Base-by-base conservation (phyloP, 2,329 filamentous ascomycete species). In the Corynespora cassiicola region DNA sequence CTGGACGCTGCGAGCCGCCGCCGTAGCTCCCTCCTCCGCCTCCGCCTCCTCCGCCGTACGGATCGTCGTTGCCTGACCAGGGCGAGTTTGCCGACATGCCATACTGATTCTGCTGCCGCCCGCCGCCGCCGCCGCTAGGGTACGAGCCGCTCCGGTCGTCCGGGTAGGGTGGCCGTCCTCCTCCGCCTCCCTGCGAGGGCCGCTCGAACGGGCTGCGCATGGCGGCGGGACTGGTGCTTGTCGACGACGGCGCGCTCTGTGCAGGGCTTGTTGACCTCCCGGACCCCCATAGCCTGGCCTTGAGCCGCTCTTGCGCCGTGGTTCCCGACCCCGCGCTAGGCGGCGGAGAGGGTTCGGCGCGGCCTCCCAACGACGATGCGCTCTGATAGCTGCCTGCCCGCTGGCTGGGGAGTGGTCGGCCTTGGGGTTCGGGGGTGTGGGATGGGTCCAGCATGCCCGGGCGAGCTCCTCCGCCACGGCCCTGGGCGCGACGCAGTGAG, bases 281-380 rank as follows among this genome's bases (percentile, higher is more conserved):
- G 19, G 81, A 79, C n/a, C 82, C 83, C 77, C 90, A 90, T 29
- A 96, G 72, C 46, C 88, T 76, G 57, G 90, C 88, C 62, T 90
- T 88, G 54, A 96, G 74, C 53, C 88, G 78, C 56, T 95, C 88
- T 71, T 95, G 88, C 33, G 90, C 90, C 14, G 84, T 82, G 21
- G 76, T 76, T 3, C 70, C 74, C 26, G 58, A 68, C 32, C 61
- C 68, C 27, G 55, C 57, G 50, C 62, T 65, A 46, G 74, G 65
- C 58, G 67, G 62, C 45, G 69, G 47, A 42, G 70, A 52, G 44
- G 56, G 39, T 42, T 66, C 59, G 50, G 57, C 60, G 30, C 59
- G 44, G 54, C 76, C 72, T 24, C 50, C 54, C 32, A 70, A 61
- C 48, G 56, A 70, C 61, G 60, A 63, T 26, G 64, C 50, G 52